phyloP scores from a whole-genome alignment of 352 stramenopile genomes.

The Elongisporangium prolatum region DNA sequence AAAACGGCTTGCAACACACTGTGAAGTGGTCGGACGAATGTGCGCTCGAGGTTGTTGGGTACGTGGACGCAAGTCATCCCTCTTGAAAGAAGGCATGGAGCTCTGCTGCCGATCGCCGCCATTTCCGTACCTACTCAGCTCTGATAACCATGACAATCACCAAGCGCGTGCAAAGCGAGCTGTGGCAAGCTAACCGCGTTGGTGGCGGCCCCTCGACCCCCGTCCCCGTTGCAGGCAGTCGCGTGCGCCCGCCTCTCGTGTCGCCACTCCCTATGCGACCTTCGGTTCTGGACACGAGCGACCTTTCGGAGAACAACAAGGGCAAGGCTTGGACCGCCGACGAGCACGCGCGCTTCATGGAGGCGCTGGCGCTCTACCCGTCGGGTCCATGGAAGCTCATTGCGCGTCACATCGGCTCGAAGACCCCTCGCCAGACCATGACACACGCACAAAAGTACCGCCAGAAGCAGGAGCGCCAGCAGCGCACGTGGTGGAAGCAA shows the following conservation, averaged over 20 bases:
- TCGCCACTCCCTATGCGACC: neutral
- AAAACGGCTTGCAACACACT: neutral
- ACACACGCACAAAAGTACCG: conserved; percentile 33
- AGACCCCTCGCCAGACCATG: conserved; percentile 31
- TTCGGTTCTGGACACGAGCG: neutral
- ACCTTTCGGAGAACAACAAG: neutral
- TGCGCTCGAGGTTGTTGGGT: neutral
- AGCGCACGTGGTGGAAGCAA: neutral
- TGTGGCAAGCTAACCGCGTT: neutral
- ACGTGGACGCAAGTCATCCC: neutral
- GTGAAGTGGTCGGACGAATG: neutral
- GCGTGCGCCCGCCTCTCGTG: neutral
- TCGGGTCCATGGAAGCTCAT: conserved; percentile 36
- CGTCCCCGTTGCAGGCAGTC: neutral
- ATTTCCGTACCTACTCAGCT: neutral
- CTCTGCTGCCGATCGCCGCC: neutral
- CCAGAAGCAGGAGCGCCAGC: neutral
- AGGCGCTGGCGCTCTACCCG: conserved; percentile 33
- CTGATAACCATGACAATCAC: neutral
- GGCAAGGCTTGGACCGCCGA: conserved; percentile 9
- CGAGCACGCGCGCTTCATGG: conserved; percentile 43
- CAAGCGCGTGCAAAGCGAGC: neutral
- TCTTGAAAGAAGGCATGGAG: neutral
- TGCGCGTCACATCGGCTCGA: conserved; percentile 18
- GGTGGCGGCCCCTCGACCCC: neutral